A percentile compares a stretch with the other conserved stretches of the same genome.
Conservation (phyloP, 1,284 basidiomycete species). For the Cerrena zonata region DNA sequence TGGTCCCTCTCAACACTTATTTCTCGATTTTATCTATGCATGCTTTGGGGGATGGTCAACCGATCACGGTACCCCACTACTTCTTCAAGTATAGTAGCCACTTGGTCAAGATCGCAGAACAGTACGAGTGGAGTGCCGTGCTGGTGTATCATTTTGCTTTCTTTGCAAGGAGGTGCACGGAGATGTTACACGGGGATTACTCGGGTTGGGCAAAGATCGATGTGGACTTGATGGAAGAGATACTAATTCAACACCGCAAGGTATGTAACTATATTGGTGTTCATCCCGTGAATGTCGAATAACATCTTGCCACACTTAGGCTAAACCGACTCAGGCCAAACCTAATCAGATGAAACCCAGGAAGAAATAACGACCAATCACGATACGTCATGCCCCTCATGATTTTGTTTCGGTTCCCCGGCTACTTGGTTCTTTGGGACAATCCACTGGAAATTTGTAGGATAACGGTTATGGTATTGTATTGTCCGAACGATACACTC, state of each 20-base stretch:
- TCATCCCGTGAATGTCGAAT: too few species aligned
- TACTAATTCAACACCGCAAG: conserved; percentile 26
- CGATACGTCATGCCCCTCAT: too few species aligned
- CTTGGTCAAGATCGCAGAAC: conserved; percentile 25
- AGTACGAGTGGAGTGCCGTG: conserved; percentile 32
- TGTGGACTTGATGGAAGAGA: conserved; percentile 30
- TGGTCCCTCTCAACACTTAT: conserved; percentile 30
- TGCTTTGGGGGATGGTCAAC: conserved; percentile 23
- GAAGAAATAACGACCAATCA: too few species aligned
- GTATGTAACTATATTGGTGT: background rate
- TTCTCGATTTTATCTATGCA: conserved; percentile 29
- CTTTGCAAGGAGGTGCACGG: conserved; percentile 27
- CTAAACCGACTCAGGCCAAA: background rate
- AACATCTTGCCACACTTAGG: too few species aligned
- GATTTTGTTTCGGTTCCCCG: too few species aligned
- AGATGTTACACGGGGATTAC: conserved; percentile 30
- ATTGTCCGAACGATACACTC: too few species aligned
- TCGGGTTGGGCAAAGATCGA: conserved; percentile 28
- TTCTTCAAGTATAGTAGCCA: conserved; percentile 30
- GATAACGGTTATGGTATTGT: too few species aligned
- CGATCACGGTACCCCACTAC: conserved; percentile 23
- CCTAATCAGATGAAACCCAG: too few species aligned
- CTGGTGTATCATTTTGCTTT: conserved; percentile 31
- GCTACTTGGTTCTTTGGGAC: too few species aligned
- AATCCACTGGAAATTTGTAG: too few species aligned